A percentile compares a stretch with the other conserved stretches of the same genome.
phyloP scores from a whole-genome alignment of 768 basidiomycete species.

The Tulasnella sp. region DNA sequence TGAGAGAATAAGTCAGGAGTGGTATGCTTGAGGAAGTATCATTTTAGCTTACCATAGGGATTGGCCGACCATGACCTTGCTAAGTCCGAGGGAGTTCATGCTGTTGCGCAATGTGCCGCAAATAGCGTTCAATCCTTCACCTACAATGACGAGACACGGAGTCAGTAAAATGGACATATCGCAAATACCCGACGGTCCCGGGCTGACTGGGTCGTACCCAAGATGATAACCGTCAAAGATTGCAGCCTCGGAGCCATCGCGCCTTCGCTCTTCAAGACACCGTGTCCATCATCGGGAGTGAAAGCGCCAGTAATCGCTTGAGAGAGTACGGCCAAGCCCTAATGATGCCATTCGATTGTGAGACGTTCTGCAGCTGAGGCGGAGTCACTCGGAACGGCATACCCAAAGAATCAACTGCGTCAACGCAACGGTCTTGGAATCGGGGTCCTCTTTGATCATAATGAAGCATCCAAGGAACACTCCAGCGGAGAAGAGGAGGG shows the following conservation, averaged over 20 bases:
- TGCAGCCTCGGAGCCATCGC: background rate
- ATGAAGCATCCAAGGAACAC: background rate
- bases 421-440: background rate
- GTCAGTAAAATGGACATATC: background rate
- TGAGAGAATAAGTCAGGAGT: background rate
- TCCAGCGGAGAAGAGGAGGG: background rate
- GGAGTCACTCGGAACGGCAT: background rate
- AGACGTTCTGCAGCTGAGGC: background rate
- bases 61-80: background rate
- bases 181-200: background rate
- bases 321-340: background rate
- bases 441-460: background rate
- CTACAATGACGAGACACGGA: background rate
- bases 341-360: background rate
- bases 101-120: background rate
- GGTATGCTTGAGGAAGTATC: background rate
- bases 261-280: background rate
- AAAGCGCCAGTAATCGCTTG: background rate
- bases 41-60: background rate
- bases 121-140: background rate
- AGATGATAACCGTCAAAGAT: background rate
- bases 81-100: background rate
- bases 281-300: background rate
- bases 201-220: background rate
- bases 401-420: background rate